phyloP scores from a whole-genome alignment of 208 protist genomes.

The Trypanosoma platydactyli region DNA sequence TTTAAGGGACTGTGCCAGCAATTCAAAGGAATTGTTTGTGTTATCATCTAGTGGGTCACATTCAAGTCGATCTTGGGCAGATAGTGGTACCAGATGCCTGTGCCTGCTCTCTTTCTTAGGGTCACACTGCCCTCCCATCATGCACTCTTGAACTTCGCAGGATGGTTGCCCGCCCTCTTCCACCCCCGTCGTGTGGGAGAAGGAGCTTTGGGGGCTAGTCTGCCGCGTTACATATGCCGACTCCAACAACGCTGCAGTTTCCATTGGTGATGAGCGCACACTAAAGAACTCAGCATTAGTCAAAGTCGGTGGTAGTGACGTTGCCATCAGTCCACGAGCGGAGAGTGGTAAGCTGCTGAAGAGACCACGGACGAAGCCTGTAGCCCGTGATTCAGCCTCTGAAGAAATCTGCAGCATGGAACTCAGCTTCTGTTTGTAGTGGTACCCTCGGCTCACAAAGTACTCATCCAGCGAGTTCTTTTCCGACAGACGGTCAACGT shows the following conservation, averaged over 20 bases:
- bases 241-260: background rate
- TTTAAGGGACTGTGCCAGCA: constrained; percentile 8
- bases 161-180: background rate
- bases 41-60: constrained; percentile 30
- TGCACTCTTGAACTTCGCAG: no score
- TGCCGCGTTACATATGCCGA: background rate
- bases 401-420: background rate
- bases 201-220: background rate
- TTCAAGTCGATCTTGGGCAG: background rate
- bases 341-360: background rate
- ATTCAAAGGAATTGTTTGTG: constrained; percentile 21
- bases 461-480: constrained; percentile 12
- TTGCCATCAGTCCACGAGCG: background rate
- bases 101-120: background rate
- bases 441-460: constrained; percentile 4
- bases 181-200: background rate
- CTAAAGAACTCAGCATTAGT: constrained; percentile 1
- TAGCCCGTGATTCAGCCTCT: background rate
- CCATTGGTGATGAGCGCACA: background rate
- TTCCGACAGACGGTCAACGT: background rate
- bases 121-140: no score
- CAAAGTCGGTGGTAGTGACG: background rate
- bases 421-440: constrained; percentile 2
- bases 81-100: constrained; percentile 1
- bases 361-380: background rate